Evolutionary conservation across 2,329 filamentous ascomycete genomes (phyloP), one percentile per base, ranked within the genome.

Genomic region (Phoma herbarum): DNA sequence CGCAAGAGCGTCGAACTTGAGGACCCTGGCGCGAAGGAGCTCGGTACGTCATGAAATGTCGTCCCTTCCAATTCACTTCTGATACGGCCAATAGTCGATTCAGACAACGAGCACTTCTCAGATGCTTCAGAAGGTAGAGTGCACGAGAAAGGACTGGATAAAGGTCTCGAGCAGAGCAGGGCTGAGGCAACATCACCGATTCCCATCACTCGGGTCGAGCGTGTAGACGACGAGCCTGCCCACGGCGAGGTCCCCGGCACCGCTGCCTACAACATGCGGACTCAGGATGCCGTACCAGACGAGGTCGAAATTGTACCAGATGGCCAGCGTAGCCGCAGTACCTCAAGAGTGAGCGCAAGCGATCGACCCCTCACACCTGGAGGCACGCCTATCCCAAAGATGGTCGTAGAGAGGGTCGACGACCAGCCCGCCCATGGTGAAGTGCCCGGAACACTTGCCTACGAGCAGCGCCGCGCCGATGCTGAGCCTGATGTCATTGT

Each of bases 181-280:
- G 80, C 80, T 51, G 74, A 79, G 64, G 73, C 77, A 63, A 76
- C 76, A 45, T 86, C 85, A 10, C 83, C 85, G 51, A 82, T 88
- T 54, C 86, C 86, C 25, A 81, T 82, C 50, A 88, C 86, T n/a
- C 80, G 86, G 62, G 85, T 88, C 25, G 86, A 89, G 75, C 83
- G 84, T 67, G 84, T 88, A 41, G 87, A 89, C 71, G 81, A 85
- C 66, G 74, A 77, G 59, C 83, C 85, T 14, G 80, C 81, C 61
- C 81, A 88, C 67, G 87, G 86, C 68, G 85, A 88, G 70, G 80
- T 88, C 4, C 87, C 86, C 3, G 86, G 86, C 10, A 88, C 86
- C 26, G 73, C 79, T 18, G 86, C 86, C 54, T 88, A 87, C 72
- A 80, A 84, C n/a, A 81, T 83, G 67, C 79, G 86, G 61, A 78